Evolutionary conservation across 2,329 filamentous ascomycete genomes (phyloP).

Genomic region (Bertia moriformis): DNA sequence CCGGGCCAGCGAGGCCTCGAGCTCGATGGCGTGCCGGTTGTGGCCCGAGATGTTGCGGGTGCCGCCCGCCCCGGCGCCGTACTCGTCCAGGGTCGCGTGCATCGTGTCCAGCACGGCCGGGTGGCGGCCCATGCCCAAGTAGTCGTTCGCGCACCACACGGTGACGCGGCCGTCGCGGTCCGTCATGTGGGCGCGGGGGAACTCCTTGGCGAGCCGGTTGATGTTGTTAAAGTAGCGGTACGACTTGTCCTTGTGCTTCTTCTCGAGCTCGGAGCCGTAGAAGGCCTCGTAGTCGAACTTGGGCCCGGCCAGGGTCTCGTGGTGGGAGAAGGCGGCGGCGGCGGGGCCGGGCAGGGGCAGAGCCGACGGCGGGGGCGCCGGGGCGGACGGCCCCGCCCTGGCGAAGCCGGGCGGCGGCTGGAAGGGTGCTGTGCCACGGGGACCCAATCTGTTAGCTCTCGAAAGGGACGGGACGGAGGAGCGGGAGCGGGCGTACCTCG

Average conservation of each 20-base stretch:
- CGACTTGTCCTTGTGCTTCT: slow-evolving; percentile 99
- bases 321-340: slow-evolving; percentile 11
- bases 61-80: slow-evolving; percentile 86
- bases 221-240: slow-evolving; percentile 99
- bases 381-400: slow-evolving; percentile 11
- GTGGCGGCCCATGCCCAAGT: slow-evolving; percentile 94
- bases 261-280: slow-evolving; percentile 77
- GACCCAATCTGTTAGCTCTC: no score
- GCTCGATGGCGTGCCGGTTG: slow-evolving; percentile 77
- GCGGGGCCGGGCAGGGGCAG: no score
- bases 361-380: slow-evolving; percentile 11
- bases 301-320: no score
- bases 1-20: slow-evolving; percentile 72
- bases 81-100: slow-evolving; percentile 88
- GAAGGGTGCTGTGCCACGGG: slow-evolving; percentile 9
- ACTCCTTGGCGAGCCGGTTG: slow-evolving; percentile 91
- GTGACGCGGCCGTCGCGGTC: slow-evolving; percentile 73
- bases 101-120: slow-evolving; percentile 72
- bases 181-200: slow-evolving; percentile 84
- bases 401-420: slow-evolving; percentile 17
- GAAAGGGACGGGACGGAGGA: no score
- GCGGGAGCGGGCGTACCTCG: slow-evolving; percentile 4
- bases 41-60: slow-evolving; percentile 97
- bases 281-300: slow-evolving; percentile 87
- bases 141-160: slow-evolving; percentile 99